Percentiles rank a stretch among this genome's conserved stretches.
Evolutionary conservation across 139 green algal species (phyloP).

Genomic region (Ostreobium quekettii): DNA sequence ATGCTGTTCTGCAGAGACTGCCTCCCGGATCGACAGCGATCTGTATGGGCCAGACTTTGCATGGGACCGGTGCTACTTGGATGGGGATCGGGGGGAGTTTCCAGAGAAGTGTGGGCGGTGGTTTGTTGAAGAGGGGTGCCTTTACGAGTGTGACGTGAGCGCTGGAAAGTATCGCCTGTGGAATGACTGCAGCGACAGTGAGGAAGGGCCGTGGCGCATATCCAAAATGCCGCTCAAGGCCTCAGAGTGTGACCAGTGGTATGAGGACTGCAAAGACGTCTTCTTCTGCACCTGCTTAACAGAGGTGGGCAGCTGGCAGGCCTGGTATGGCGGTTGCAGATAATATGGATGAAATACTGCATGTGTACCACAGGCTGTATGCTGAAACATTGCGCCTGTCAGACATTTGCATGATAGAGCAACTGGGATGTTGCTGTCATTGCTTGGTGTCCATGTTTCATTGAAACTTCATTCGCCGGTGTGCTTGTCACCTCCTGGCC

Average conservation of each 20-base stretch:
- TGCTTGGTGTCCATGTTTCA: too few species aligned
- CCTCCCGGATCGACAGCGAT: not conserved
- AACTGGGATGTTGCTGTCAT: too few species aligned
- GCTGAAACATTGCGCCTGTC: too few species aligned
- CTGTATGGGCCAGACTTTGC: slow-evolving; percentile 1
- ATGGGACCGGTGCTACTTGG: slow-evolving; percentile 9
- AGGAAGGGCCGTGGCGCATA: slow-evolving; percentile 20
- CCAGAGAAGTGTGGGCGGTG: slow-evolving; percentile 18
- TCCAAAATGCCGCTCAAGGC: slow-evolving; percentile 24
- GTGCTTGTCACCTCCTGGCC: too few species aligned
- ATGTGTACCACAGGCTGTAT: too few species aligned
- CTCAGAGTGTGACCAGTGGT: slow-evolving; percentile 25
- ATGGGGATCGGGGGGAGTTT: slow-evolving; percentile 8
- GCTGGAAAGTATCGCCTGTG: slow-evolving; percentile 28
- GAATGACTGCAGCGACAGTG: slow-evolving; percentile 6
- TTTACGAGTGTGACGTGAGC: slow-evolving; percentile 34
- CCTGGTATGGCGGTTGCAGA: too few species aligned
- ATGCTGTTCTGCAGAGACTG: slow-evolving; percentile 21
- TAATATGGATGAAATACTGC: too few species aligned
- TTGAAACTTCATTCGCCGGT: too few species aligned
- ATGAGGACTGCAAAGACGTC: slow-evolving; percentile 32
- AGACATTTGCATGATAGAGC: too few species aligned
- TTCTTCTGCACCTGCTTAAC: slow-evolving; percentile 19
- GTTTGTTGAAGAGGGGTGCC: slow-evolving; percentile 28
- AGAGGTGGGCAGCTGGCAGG: too few species aligned